Evolutionary conservation across 768 basidiomycete genomes (phyloP).

Genomic region (Collybia mongolica): DNA sequence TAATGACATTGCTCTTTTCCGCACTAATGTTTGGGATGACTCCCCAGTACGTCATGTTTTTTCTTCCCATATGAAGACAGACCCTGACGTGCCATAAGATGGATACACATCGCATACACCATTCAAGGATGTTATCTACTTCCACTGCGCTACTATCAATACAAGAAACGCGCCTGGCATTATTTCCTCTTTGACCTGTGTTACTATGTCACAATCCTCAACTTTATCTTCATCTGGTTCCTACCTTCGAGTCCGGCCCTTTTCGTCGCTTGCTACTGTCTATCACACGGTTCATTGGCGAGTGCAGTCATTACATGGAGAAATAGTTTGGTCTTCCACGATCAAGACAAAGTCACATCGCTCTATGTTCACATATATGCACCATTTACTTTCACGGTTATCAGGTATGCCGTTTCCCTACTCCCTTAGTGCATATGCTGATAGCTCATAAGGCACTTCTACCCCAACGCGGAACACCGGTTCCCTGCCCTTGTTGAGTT

Average conservation of each 20-base stretch:
- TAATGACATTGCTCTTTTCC: constrained; percentile 84
- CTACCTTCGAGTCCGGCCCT: constrained; percentile 74
- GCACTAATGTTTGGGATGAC: constrained; percentile 86
- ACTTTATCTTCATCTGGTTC: constrained; percentile 90
- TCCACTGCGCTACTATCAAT: constrained; percentile 78
- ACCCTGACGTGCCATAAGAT: constrained; percentile 44
- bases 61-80: constrained; percentile 3
- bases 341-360: constrained; percentile 93
- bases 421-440: neutral
- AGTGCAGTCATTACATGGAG: constrained; percentile 98
- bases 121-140: constrained; percentile 75
- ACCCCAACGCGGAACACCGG: constrained; percentile 71
- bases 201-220: constrained; percentile 91
- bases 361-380: constrained; percentile 95
- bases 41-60: constrained; percentile 72
- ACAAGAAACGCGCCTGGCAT: constrained; percentile 93
- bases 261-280: constrained; percentile 90
- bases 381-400: constrained; percentile 88
- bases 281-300: constrained; percentile 88
- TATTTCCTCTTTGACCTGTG: constrained; percentile 94
- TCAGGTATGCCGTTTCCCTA: constrained; percentile 53
- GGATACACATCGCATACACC: constrained; percentile 88
- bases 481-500: constrained; percentile 84
- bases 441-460: constrained; percentile 72
- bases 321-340: constrained; percentile 97